These are phyloP conservation scores for Austroboletus rostrupii DNA, from an alignment of 1,284 basidiomycete genomes.

Conservation along the genomic window DNA sequence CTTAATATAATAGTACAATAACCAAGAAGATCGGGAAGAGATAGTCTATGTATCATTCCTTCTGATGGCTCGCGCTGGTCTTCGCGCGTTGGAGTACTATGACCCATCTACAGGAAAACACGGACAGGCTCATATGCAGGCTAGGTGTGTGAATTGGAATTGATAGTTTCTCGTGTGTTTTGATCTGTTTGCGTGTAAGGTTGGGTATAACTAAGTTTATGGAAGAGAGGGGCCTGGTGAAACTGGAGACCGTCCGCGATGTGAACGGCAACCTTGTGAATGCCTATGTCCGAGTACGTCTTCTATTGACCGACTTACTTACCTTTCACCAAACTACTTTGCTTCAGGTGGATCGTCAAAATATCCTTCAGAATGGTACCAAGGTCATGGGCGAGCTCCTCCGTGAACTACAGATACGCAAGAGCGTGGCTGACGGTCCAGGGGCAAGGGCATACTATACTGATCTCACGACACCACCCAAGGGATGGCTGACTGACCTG, in stretches of 20 bases:
- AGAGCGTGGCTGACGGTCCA: conserved; percentile 76
- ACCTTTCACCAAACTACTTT: background rate
- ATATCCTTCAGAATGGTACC: conserved; percentile 61
- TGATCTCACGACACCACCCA: conserved; percentile 65
- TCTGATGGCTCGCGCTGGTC: conserved; percentile 78
- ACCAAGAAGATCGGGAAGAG: conserved; percentile 66
- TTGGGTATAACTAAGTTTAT: conserved; percentile 79
- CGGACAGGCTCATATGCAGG: conserved; percentile 92
- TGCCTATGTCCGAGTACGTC: conserved; percentile 61
- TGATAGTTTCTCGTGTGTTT: background rate
- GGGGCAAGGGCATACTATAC: conserved; percentile 75
- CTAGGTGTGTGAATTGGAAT: conserved; percentile 46
- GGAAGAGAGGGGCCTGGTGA: conserved; percentile 66
- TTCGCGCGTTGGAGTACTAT: conserved; percentile 78
- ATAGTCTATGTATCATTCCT: conserved; percentile 80
- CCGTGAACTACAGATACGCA: conserved; percentile 74
- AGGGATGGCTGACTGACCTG: conserved; percentile 71
- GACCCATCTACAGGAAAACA: conserved; percentile 78
- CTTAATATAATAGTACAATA: conserved; percentile 51
- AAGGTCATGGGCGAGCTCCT: conserved; percentile 68
- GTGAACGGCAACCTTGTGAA: conserved; percentile 59
- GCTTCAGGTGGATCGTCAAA: conserved; percentile 62
- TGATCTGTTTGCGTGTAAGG: conserved; percentile 34
- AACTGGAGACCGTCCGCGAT: conserved; percentile 62
- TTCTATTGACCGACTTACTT: background rate